Evolutionary conservation across 1,284 basidiomycete genomes (phyloP).

Genomic region (Cutaneotrichosporon sp.): DNA sequence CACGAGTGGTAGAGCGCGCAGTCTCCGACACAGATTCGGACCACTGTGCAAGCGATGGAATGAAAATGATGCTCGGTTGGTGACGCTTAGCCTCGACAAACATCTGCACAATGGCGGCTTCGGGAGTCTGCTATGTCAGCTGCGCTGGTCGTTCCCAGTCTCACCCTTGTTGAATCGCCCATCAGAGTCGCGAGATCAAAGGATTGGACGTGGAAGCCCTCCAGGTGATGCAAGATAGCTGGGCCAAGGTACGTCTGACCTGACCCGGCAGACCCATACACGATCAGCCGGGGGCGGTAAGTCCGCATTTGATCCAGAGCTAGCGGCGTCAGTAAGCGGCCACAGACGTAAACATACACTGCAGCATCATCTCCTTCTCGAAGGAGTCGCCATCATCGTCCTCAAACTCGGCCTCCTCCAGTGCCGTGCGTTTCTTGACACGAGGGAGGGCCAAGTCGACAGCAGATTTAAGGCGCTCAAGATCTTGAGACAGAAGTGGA

Average conservation of each 20-base stretch:
- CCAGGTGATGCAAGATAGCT: conserved; percentile 85
- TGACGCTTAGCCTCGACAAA: conserved; percentile 97
- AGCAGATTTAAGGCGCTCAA: conserved; percentile 66
- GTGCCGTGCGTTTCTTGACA: conserved; percentile 66
- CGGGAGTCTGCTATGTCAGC: conserved; percentile 62
- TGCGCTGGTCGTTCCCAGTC: too few species aligned
- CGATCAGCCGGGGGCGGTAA: conserved; percentile 80
- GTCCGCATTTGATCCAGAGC: conserved; percentile 88
- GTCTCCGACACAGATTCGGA: conserved; percentile 77
- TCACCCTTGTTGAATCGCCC: conserved; percentile 80
- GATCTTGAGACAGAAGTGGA: conserved; percentile 65
- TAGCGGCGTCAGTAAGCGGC: conserved; percentile 42
- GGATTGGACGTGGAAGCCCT: conserved; percentile 92
- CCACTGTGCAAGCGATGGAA: conserved; percentile 86
- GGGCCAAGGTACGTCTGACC: conserved; percentile 87
- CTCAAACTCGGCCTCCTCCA: conserved; percentile 93
- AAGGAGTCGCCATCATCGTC: conserved; percentile 68
- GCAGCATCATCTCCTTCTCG: conserved; percentile 76
- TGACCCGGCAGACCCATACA: conserved; percentile 80
- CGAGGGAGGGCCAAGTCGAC: conserved; percentile 67
- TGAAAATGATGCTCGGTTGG: conserved; percentile 92
- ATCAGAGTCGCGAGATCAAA: conserved; percentile 85
- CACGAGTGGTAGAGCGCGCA: conserved; percentile 74
- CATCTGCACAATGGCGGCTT: conserved; percentile 91
- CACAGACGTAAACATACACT: conserved; percentile 56